Evolutionary conservation across 169 alveolate genomes (phyloP).

Genomic region (Plasmodium cynomolgi): DNA sequence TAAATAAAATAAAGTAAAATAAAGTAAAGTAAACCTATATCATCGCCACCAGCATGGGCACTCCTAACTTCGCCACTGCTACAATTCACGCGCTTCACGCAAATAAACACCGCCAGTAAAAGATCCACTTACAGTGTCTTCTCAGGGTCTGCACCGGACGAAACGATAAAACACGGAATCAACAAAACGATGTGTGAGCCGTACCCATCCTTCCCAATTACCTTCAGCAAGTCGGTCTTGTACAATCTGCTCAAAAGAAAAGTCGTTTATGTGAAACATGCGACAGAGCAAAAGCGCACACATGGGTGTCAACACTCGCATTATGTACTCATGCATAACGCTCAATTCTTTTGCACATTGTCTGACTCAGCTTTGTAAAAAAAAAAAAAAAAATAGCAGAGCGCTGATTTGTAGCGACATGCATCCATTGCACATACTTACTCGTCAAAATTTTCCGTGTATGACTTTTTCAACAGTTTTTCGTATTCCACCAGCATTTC

Average conservation of each 20-base stretch:
- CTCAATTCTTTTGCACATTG: neutral
- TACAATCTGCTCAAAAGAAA: conserved; percentile 6
- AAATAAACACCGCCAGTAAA: neutral
- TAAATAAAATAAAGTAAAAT: neutral
- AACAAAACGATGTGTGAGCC: conserved; percentile 66
- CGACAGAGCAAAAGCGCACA: neutral
- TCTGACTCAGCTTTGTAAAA: neutral
- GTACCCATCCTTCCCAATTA: conserved; percentile 58
- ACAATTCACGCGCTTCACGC: neutral
- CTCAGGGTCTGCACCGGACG: conserved; percentile 65
- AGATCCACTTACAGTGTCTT: conserved; percentile 52
- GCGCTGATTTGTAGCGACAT: neutral
- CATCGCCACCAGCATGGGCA: neutral
- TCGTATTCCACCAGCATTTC: conserved; percentile 61
- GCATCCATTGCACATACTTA: conserved; percentile 2
- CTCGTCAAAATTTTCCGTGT: conserved; percentile 72
- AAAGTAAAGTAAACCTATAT: neutral
- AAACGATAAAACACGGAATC: conserved; percentile 58
- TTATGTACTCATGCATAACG: neutral
- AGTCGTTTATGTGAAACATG: neutral
- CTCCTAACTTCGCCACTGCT: neutral
- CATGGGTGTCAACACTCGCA: neutral
- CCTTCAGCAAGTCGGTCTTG: conserved; percentile 60
- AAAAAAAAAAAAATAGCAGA: neutral
- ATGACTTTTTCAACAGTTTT: conserved; percentile 39